A percentile compares a stretch with the other conserved stretches of the same genome.
Conservation (phyloP, 768 basidiomycete species). For the Auricularia cornea region DNA sequence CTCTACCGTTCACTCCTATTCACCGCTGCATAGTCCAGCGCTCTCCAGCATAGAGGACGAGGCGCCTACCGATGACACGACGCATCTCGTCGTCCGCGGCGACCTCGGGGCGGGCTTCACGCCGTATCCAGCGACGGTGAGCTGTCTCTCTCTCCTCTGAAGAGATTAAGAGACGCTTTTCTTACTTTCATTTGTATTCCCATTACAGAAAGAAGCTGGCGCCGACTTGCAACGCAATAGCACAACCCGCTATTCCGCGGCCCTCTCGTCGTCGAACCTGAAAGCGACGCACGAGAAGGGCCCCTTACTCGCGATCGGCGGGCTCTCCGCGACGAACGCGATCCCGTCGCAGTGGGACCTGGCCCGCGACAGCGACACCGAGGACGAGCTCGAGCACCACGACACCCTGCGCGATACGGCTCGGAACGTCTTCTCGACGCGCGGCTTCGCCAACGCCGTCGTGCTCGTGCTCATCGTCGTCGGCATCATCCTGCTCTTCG, state of each 20-base stretch:
- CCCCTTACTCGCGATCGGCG: background rate
- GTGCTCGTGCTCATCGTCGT: conserved; percentile 61
- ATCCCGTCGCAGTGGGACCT: background rate
- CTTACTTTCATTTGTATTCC: background rate
- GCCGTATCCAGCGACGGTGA: background rate
- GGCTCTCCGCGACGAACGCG: background rate
- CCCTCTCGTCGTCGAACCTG: background rate
- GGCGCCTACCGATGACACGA: background rate
- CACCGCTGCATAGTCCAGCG: background rate
- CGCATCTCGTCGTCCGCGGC: background rate
- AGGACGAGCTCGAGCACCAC: background rate
- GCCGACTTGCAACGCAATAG: background rate
- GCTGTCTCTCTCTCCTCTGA: background rate
- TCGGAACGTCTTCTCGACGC: conserved; percentile 32
- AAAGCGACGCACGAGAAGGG: background rate
- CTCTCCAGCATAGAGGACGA: background rate
- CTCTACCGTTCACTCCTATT: background rate
- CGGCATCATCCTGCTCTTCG: conserved; percentile 72
- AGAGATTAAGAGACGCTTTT: too few relatives aligned
- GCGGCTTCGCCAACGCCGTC: conserved; percentile 78
- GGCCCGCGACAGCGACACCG: background rate
- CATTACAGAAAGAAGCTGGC: background rate
- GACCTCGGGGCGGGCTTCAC: background rate
- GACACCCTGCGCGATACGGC: background rate
- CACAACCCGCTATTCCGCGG: background rate